These are phyloP conservation scores for Curvularia hawaiiensis DNA, from an alignment of 2,329 filamentous ascomycete species.

Conservation along the genomic window DNA sequence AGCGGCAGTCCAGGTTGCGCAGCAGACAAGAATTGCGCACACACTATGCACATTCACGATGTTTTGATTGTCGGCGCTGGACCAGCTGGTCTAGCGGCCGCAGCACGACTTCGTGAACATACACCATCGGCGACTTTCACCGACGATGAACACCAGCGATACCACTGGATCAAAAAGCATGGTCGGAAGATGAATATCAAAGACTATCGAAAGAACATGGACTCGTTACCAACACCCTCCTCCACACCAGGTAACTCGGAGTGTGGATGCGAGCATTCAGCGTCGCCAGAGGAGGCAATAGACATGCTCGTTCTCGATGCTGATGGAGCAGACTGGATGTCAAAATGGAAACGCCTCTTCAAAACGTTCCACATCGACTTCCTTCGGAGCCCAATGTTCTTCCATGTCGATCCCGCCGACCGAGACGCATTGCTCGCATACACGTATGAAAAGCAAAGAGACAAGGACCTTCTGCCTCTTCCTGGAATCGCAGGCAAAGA, in stretches of 20 bases:
- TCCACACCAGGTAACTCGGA: conserved; percentile 28
- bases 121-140: conserved; percentile 82
- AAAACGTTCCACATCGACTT: conserved; percentile 71
- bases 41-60: conserved; percentile 57
- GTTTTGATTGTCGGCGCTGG: conserved; percentile 75
- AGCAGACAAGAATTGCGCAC: background rate
- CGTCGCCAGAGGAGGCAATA: conserved; percentile 13
- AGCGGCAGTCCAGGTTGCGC: background rate
- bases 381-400: conserved; percentile 80
- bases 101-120: conserved; percentile 72
- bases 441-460: conserved; percentile 65
- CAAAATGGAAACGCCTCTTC: conserved; percentile 73
- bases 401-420: conserved; percentile 78
- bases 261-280: conserved; percentile 20
- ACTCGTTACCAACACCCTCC: conserved; percentile 34
- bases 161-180: conserved; percentile 75
- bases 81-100: conserved; percentile 74
- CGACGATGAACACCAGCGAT: conserved; percentile 81
- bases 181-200: conserved; percentile 64
- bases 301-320: conserved; percentile 67
- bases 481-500: conserved; percentile 78
- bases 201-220: conserved; percentile 52
- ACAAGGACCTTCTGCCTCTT: conserved; percentile 71
- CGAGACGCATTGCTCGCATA: conserved; percentile 74
- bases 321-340: conserved; percentile 68